Evolutionary conservation across 2,329 filamentous ascomycete genomes (phyloP).

Genomic region (Fusarium clavum): DNA sequence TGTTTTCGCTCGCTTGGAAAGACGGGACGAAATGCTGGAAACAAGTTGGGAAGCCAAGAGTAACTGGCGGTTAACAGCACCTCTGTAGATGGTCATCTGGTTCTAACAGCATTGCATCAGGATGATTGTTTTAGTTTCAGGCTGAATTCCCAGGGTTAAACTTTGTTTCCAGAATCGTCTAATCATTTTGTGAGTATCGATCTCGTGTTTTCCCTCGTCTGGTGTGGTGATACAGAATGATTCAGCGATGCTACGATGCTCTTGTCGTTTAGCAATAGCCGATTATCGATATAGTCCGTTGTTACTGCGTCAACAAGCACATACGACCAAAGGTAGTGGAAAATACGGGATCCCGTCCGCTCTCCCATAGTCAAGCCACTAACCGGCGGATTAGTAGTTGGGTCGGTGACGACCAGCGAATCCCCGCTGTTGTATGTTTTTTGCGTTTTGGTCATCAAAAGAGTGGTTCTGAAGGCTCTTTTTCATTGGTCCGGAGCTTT

Average conservation of each 20-base stretch:
- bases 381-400: conserved; percentile 34
- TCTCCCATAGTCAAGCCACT: conserved; percentile 33
- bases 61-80: not conserved
- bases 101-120: not conserved
- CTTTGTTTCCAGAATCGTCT: not conserved
- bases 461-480: not conserved
- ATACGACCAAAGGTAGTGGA: conserved; percentile 32
- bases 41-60: not conserved
- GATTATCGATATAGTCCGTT: rapidly evolving
- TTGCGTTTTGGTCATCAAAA: no score
- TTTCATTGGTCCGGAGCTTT: not conserved
- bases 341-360: conserved; percentile 34
- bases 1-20: not conserved
- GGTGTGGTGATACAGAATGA: not conserved
- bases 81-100: not conserved
- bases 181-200: not conserved
- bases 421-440: conserved; percentile 32
- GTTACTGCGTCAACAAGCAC: not conserved
- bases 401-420: conserved; percentile 35
- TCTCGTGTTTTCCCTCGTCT: not conserved
- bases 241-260: not conserved
- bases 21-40: conserved; percentile 1
- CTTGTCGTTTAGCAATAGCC: rapidly evolving
- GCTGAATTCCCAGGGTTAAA: not conserved
- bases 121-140: not conserved